These are phyloP conservation scores for Neurospora tetraspora DNA, from an alignment of 495 filamentous ascomycete genomes.

Conservation along the genomic window DNA sequence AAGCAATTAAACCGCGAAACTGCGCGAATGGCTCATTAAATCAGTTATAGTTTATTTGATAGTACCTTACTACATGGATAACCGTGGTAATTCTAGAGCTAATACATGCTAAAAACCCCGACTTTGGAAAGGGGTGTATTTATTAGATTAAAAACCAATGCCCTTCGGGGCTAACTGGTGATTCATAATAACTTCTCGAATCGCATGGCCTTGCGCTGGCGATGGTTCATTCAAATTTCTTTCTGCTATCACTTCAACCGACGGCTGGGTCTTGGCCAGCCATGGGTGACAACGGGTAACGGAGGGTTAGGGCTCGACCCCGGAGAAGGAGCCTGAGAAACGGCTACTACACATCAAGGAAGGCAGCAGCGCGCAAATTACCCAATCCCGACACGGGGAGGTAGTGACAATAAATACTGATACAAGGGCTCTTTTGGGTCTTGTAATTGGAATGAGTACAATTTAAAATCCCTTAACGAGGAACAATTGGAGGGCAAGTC, in stretches of 20 bases:
- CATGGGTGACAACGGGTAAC: constrained; percentile 45
- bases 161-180: constrained; percentile 50
- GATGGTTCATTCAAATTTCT: constrained; percentile 60
- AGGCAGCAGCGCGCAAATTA: constrained; percentile 41
- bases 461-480: constrained; percentile 48
- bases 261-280: constrained; percentile 44
- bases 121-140: constrained; percentile 57
- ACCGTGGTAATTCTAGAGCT: constrained; percentile 67
- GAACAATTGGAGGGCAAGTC: constrained; percentile 49
- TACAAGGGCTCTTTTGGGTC: constrained; percentile 47
- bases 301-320: constrained; percentile 43
- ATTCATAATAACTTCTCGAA: constrained; percentile 58
- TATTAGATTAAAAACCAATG: constrained; percentile 65
- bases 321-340: constrained; percentile 36
- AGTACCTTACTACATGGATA: constrained; percentile 64
- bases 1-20: constrained; percentile 61
- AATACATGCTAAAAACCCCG: constrained; percentile 61
- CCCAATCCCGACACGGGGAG: constrained; percentile 38
- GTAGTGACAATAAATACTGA: constrained; percentile 46
- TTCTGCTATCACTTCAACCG: constrained; percentile 57
- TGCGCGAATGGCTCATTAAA: constrained; percentile 65
- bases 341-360: constrained; percentile 38
- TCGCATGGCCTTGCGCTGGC: constrained; percentile 53
- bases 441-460: constrained; percentile 49
- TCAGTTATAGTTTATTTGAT: constrained; percentile 67